Evolutionary conservation across 1,284 basidiomycete species (phyloP).

Genomic region (Phellopilus nigrolimitatus): DNA sequence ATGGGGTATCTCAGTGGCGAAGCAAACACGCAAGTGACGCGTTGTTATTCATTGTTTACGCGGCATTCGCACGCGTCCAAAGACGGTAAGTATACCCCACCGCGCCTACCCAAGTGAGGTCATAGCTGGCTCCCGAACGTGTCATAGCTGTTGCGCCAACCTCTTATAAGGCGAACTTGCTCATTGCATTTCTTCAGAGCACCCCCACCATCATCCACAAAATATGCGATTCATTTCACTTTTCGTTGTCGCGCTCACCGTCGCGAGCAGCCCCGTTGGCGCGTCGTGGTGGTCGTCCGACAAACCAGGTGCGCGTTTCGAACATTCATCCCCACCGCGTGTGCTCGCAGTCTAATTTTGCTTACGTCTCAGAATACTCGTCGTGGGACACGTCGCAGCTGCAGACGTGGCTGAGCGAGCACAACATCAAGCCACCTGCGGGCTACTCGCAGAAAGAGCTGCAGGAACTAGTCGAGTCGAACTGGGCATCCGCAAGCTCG

Average conservation of each 20-base stretch:
- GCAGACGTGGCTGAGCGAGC: slow-evolving; percentile 64
- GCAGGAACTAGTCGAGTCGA: slow-evolving; percentile 51
- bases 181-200: neutral
- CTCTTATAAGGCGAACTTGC: neutral
- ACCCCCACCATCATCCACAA: neutral
- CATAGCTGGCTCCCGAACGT: neutral
- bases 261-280: slow-evolving; percentile 33
- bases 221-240: slow-evolving; percentile 38
- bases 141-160: neutral
- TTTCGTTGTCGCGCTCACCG: slow-evolving; percentile 34
- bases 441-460: slow-evolving; percentile 46
- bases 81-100: neutral
- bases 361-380: slow-evolving; percentile 43
- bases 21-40: too few species aligned
- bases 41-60: neutral
- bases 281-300: slow-evolving; percentile 53
- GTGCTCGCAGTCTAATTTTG: slow-evolving; percentile 25
- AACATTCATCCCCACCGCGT: too few species aligned
- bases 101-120: neutral
- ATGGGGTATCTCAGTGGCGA: too few species aligned
- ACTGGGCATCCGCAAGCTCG: slow-evolving; percentile 54
- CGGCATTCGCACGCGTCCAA: neutral
- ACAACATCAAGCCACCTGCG: slow-evolving; percentile 58
- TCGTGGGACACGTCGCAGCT: slow-evolving; percentile 65
- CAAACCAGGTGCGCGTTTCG: slow-evolving; percentile 26